phyloP scores from a whole-genome alignment of 179 eudicot genomes.

The Drosera spatulata region DNA sequence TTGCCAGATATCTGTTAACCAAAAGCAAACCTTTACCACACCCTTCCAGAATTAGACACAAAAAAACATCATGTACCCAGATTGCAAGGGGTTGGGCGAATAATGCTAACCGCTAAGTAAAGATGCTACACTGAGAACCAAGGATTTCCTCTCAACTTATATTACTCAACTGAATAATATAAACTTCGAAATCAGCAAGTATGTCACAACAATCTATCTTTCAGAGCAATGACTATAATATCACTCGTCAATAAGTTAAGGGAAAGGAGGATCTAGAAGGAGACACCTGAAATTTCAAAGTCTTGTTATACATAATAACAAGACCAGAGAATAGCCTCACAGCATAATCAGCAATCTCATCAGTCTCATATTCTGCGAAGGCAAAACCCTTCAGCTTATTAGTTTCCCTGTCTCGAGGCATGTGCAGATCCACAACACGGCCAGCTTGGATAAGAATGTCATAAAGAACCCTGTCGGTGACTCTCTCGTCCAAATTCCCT shows the following conservation, averaged over 20 bases:
- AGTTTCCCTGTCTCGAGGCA: slow-evolving; percentile 86
- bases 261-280: not conserved
- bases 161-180: no score
- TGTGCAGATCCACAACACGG: slow-evolving; percentile 63
- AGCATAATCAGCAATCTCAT: slow-evolving; percentile 85
- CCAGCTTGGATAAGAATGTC: slow-evolving; percentile 97
- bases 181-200: no score
- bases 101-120: no score
- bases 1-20: slow-evolving; percentile 76
- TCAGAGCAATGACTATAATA: not conserved
- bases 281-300: slow-evolving; percentile 68
- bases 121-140: no score
- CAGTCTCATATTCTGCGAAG: slow-evolving; percentile 81
- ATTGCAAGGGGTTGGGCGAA: no score
- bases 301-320: slow-evolving; percentile 68
- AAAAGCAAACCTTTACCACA: slow-evolving; percentile 2
- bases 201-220: no score
- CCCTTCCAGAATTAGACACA: no score
- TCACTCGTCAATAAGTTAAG: not conserved
- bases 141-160: no score
- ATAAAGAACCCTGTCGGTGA: slow-evolving; percentile 75
- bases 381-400: slow-evolving; percentile 81
- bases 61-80: no score
- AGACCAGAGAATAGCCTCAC: slow-evolving; percentile 87
- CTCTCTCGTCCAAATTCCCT: slow-evolving; percentile 90